A percentile compares a stretch with the other conserved stretches of the same genome.
Evolutionary conservation across 192 early-diverging fungal genomes (phyloP).

Genomic region (Umbelopsis ramanniana): DNA sequence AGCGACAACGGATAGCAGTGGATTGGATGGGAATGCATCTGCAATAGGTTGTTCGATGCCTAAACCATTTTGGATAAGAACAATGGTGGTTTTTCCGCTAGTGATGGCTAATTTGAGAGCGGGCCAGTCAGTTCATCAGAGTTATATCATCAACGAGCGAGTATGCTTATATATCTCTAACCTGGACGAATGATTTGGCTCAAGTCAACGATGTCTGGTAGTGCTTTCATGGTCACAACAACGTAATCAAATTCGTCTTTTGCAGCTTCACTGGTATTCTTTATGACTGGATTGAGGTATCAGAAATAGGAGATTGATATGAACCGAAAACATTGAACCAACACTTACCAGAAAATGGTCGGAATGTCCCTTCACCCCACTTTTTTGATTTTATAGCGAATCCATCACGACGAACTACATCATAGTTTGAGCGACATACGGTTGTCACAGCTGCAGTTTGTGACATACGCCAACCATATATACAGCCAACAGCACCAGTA

Average conservation of each 20-base stretch:
- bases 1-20: conserved; percentile 61
- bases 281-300: conserved; percentile 34
- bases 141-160: not conserved
- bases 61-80: conserved; percentile 78
- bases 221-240: conserved; percentile 68
- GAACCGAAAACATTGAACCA: not conserved
- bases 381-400: conserved; percentile 58
- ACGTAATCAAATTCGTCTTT: conserved; percentile 58
- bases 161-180: not conserved
- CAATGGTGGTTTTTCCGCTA: conserved; percentile 52
- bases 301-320: not conserved
- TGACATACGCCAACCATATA: conserved; percentile 67
- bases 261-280: conserved; percentile 48
- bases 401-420: conserved; percentile 53
- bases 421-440: conserved; percentile 74
- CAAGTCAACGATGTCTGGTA: conserved; percentile 64
- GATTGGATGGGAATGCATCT: conserved; percentile 63
- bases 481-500: conserved; percentile 70
- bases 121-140: not conserved
- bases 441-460: conserved; percentile 58
- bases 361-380: conserved; percentile 60
- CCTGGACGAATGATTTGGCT: conserved; percentile 58
- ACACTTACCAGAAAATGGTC: conserved; percentile 50
- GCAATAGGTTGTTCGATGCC: conserved; percentile 61
- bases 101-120: conserved; percentile 44